phyloP scores from a whole-genome alignment of 306 rosid genomes.

The Prunus padus region DNA sequence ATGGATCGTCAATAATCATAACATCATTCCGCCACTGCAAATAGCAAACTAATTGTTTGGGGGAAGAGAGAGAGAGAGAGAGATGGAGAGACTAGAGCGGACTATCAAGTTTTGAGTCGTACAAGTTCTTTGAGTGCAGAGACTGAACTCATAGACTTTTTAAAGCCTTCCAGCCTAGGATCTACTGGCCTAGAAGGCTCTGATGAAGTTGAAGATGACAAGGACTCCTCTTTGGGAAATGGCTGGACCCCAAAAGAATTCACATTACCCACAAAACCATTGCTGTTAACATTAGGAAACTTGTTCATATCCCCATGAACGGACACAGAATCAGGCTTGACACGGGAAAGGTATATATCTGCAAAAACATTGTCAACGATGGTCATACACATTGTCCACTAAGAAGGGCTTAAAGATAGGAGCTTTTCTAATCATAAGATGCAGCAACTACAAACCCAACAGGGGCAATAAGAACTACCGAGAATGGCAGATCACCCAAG shows the following conservation, averaged over 20 bases:
- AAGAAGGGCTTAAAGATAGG: background rate
- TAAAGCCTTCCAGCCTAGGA: constrained; percentile 63
- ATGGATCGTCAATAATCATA: constrained; percentile 21
- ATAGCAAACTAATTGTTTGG: background rate
- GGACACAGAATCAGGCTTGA: constrained; percentile 61
- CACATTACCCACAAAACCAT: constrained; percentile 45
- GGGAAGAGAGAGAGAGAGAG: background rate
- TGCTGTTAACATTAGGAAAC: constrained; percentile 54
- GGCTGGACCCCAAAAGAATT: constrained; percentile 52
- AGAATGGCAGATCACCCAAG: background rate
- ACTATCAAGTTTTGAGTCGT: constrained; percentile 21
- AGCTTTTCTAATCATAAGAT: background rate
- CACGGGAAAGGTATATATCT: constrained; percentile 69
- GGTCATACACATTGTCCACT: constrained; percentile 11
- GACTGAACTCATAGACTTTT: constrained; percentile 55
- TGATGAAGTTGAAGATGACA: constrained; percentile 52
- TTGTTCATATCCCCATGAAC: constrained; percentile 51
- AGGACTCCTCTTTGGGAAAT: constrained; percentile 56
- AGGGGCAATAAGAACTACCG: background rate
- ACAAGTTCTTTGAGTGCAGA: constrained; percentile 81
- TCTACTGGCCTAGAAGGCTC: constrained; percentile 59
- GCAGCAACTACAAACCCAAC: background rate
- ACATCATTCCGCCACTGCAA: background rate
- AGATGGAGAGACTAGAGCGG: background rate
- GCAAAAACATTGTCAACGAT: constrained; percentile 21